Base-by-base conservation (phyloP, 495 filamentous ascomycete genomes). In the Penicillium malachiteum region DNA sequence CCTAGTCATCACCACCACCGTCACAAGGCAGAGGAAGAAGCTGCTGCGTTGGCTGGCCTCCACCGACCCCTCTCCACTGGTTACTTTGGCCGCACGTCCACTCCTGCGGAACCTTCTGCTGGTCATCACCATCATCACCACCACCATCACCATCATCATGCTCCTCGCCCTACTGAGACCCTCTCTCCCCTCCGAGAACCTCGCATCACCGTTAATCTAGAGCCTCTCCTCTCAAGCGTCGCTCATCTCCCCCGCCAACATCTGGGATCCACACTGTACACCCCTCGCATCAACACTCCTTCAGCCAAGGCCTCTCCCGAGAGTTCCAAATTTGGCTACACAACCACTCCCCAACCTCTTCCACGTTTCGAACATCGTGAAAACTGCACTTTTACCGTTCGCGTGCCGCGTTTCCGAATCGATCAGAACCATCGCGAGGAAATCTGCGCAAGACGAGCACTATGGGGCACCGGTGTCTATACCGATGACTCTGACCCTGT, bases 401-500 rank as follows among this genome's bases (percentile, higher is more conserved):
- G 92, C 41, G 87, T 97, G 6, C 88, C 92, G 3, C 84, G 90
- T 14, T 83, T 86, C 58, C 89, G 92, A 62, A 80, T 99, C 26
- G 81, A 78, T 13, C 66, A 81, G 1, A 70, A 74, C 6, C 81
- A 85, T 34, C 83, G 92, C 7, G 87, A 91, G 66, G 90, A 94
- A 60, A 91, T 97, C 58, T 92, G 89, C 17, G 71, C 80, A 7
- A 80, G 87, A 12, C 82, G 88, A 41, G 86, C 88, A 2, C 70
- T 98, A 3, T 98, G 92, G 92, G 94, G 94, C 9, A 92, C 91
- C 0, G 90, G 92, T 16, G 79, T 97, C 6, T 97, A 98, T 68
- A 96, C 92, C 0, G 95, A 97, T 60, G 95, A 98, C 72, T 96
- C 91, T 0, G 95, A 98, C 66, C 83, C 91, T 5, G 80, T 98